A percentile compares a stretch with the other conserved stretches of the same genome.
phyloP scores from a whole-genome alignment of 768 basidiomycete species.

The Clathrus columnatus region DNA sequence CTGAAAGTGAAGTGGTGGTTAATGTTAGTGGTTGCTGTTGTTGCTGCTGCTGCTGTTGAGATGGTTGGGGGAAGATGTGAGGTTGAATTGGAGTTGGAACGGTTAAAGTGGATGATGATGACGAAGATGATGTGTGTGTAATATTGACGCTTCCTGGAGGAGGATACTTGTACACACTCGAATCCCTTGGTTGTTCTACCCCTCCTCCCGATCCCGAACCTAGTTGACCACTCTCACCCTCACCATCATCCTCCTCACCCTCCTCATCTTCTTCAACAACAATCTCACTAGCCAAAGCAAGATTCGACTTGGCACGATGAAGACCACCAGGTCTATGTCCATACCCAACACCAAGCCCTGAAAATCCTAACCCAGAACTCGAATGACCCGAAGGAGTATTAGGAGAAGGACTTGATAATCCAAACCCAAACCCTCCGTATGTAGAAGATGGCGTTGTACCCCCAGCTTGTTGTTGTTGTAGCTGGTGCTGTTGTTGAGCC shows the following conservation, averaged over 20 bases:
- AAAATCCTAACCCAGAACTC: neutral
- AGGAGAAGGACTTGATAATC: constrained; percentile 61
- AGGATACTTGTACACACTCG: neutral
- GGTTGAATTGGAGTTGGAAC: constrained; percentile 30
- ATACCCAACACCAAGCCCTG: neutral
- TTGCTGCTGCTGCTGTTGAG: constrained; percentile 6
- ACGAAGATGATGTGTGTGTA: constrained; percentile 2
- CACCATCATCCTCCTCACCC: constrained; percentile 37
- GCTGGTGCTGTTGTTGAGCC: constrained; percentile 55
- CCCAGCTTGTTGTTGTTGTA: constrained; percentile 31
- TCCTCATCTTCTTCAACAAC: constrained; percentile 73
- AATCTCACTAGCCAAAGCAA: constrained; percentile 44
- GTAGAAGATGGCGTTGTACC: constrained; percentile 17
- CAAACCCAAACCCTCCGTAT: constrained; percentile 39
- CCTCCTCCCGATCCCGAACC: neutral
- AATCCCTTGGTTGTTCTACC: constrained; percentile 5
- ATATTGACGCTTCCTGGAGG: neutral
- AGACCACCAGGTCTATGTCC: constrained; percentile 34
- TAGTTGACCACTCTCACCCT: neutral
- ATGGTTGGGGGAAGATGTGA: constrained; percentile 15
- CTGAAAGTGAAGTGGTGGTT: constrained; percentile 18
- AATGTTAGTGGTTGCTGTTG: neutral
- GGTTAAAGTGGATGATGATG: constrained; percentile 21
- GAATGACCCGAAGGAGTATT: constrained; percentile 18
- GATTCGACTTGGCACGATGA: constrained; percentile 30